Conservation (phyloP, 768 basidiomycete genomes). For the Mycena crocata region DNA sequence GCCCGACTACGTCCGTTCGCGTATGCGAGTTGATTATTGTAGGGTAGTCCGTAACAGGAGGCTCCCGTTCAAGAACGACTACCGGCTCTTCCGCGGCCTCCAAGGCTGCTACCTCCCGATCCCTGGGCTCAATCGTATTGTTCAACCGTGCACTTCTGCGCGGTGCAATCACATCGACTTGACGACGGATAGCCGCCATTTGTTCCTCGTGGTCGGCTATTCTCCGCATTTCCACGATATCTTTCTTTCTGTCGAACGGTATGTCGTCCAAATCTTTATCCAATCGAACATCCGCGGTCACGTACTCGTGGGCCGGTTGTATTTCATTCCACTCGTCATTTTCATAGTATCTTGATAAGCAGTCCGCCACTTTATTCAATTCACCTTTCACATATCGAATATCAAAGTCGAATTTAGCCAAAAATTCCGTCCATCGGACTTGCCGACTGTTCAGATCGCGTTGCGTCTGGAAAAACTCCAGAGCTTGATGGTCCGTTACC, state of each 20-base stretch:
- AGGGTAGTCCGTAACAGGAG: not conserved
- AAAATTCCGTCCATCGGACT: slow-evolving; percentile 44
- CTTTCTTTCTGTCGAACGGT: slow-evolving; percentile 20
- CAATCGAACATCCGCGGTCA: slow-evolving; percentile 32
- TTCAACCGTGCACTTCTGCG: slow-evolving; percentile 18
- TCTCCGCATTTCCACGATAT: too few relatives aligned
- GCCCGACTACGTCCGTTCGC: not conserved
- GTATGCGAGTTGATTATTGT: not conserved
- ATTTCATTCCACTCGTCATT: slow-evolving; percentile 33
- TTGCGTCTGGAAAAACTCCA: slow-evolving; percentile 45
- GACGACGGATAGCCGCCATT: too few relatives aligned
- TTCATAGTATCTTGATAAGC: slow-evolving; percentile 45
- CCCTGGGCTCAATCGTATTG: slow-evolving; percentile 25
- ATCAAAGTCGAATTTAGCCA: slow-evolving; percentile 41
- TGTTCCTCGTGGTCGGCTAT: slow-evolving; percentile 17
- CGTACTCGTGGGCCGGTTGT: slow-evolving; percentile 34
- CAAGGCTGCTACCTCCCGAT: slow-evolving; percentile 26
- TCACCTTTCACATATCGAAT: slow-evolving; percentile 42
- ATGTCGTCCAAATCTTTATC: slow-evolving; percentile 37
- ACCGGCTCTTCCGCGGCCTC: slow-evolving; percentile 7
- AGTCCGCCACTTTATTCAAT: slow-evolving; percentile 44
- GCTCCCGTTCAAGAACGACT: not conserved
- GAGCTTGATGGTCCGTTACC: too few relatives aligned
- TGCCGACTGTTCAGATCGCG: slow-evolving; percentile 32
- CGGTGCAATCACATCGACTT: not conserved